phyloP scores from a whole-genome alignment of 129 eudicot genomes.

The Pulicaria dysenterica region DNA sequence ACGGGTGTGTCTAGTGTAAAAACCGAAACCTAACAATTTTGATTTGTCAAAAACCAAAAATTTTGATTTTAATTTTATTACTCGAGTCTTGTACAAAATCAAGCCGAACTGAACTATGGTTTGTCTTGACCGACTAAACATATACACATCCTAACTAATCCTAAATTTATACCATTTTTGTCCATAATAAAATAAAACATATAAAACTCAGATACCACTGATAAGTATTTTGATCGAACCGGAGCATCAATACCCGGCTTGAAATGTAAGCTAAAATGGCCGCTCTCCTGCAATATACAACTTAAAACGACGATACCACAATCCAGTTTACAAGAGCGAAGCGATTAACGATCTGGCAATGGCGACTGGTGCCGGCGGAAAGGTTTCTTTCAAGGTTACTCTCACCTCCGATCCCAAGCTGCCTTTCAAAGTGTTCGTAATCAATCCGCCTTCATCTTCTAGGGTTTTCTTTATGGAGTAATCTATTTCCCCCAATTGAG shows the following conservation, averaged over 20 bases:
- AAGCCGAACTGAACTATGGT: too few relatives aligned
- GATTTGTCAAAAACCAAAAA: too few relatives aligned
- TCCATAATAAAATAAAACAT: too few relatives aligned
- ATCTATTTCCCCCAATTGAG: neutral
- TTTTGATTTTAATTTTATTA: too few relatives aligned
- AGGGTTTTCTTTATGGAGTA: neutral
- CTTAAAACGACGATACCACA: neutral
- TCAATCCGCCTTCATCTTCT: neutral
- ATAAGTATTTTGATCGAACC: too few relatives aligned
- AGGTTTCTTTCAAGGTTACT: constrained; percentile 93
- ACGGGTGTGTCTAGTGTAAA: too few relatives aligned
- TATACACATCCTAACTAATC: too few relatives aligned
- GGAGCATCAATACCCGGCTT: constrained; percentile 4
- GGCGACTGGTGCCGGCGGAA: constrained; percentile 81
- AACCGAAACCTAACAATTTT: too few relatives aligned
- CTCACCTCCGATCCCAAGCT: constrained; percentile 98
- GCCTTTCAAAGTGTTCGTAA: constrained; percentile 90
- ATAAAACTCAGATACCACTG: too few relatives aligned
- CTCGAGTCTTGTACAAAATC: too few relatives aligned
- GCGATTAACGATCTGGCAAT: constrained; percentile 19
- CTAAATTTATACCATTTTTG: too few relatives aligned
- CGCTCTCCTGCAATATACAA: neutral
- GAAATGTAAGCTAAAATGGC: neutral
- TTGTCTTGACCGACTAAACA: too few relatives aligned
- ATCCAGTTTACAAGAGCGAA: neutral